Conservation (phyloP, 306 rosid genomes). For the Begonia fuchsioides region DNA sequence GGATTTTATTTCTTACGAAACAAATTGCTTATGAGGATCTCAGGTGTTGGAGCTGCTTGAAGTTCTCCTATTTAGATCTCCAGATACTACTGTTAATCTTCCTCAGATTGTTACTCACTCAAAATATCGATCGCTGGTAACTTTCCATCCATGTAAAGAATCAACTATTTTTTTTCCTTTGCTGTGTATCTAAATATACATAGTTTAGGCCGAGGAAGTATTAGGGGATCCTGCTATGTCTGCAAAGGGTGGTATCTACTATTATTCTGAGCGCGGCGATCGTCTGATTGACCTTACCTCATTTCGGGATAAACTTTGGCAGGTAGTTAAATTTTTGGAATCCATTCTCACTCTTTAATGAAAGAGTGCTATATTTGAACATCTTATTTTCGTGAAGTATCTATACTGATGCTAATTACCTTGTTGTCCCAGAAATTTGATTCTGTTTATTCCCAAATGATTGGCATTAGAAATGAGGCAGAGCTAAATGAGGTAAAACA, state of each 20-base stretch:
- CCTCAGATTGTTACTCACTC: conserved; percentile 45
- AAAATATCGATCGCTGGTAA: conserved; percentile 67
- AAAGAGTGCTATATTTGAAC: conserved; percentile 4
- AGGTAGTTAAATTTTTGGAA: conserved; percentile 30
- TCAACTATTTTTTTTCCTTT: conserved; percentile 6
- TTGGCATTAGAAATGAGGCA: conserved; percentile 54
- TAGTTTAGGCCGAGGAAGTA: conserved; percentile 58
- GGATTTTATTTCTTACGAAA: too few species aligned
- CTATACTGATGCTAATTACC: conserved; percentile 7
- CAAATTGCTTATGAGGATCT: not conserved
- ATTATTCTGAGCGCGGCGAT: conserved; percentile 93
- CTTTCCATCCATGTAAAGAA: conserved; percentile 8
- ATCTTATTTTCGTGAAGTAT: not conserved
- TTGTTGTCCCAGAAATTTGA: conserved; percentile 47
- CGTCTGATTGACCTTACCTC: conserved; percentile 77
- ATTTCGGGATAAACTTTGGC: conserved; percentile 86
- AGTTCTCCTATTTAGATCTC: conserved; percentile 81
- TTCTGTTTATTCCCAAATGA: conserved; percentile 43
- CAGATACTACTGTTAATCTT: conserved; percentile 47
- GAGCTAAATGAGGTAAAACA: conserved; percentile 62
- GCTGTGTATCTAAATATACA: conserved; percentile 9
- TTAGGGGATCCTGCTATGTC: conserved; percentile 62
- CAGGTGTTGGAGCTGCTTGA: conserved; percentile 93
- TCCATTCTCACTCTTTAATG: conserved; percentile 6
- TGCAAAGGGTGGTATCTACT: conserved; percentile 75